Percentiles rank a stretch among this genome's conserved stretches.
These are phyloP conservation scores for Xylaria sp. DNA, from an alignment of 2,329 filamentous ascomycete genomes.

Conservation along the genomic window DNA sequence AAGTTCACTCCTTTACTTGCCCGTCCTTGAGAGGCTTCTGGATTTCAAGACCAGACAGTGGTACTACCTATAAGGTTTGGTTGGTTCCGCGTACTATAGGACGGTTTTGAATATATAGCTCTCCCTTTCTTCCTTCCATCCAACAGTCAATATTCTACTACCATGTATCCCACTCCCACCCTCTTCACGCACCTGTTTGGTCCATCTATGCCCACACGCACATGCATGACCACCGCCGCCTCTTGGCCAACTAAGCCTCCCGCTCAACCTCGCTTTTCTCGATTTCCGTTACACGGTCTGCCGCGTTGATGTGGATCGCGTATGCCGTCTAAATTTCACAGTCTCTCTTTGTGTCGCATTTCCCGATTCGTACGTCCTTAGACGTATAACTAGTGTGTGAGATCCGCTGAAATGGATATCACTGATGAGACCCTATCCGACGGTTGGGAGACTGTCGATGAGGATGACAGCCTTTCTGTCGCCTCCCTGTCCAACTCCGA, in stretches of 20 bases:
- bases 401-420: constrained; percentile 28
- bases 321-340: background rate
- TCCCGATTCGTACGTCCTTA: background rate
- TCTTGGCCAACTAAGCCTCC: constrained; percentile 19
- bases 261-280: background rate
- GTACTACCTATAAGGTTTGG: too few relatives aligned
- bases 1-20: too few relatives aligned
- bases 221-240: constrained; percentile 6
- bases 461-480: constrained; percentile 44
- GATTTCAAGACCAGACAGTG: too few relatives aligned
- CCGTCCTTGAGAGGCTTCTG: too few relatives aligned
- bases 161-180: constrained; percentile 13
- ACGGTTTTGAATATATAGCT: background rate
- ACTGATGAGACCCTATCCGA: constrained; percentile 35
- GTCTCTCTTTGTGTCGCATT: background rate
- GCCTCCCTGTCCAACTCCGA: constrained; percentile 45
- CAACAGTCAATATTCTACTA: background rate
- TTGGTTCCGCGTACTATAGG: background rate
- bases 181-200: background rate
- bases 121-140: background rate
- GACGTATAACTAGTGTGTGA: background rate
- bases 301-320: background rate
- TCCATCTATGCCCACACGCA: constrained; percentile 11
- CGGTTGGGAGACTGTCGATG: constrained; percentile 47
- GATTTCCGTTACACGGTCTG: background rate